Evolutionary conservation across 495 filamentous ascomycete species (phyloP), one percentile per base, ranked within the genome.

Genomic region (Aspergillus sparsus): DNA sequence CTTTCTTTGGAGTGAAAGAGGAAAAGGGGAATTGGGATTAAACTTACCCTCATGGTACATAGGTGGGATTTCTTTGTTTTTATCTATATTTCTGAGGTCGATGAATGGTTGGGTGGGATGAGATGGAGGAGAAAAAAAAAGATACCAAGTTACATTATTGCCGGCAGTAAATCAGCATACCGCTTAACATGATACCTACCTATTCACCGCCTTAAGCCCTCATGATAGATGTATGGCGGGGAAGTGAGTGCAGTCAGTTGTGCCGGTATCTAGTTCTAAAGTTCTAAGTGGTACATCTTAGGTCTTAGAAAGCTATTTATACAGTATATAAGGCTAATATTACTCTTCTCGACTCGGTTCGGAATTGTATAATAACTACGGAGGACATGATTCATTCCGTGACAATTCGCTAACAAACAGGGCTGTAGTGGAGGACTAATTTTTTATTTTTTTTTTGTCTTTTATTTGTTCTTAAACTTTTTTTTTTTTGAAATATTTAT

Each of bases 1-100:
- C 7, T 69, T 59, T 56, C 18, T 46, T 33, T 36, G 7, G n/a
- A n/a, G n/a, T n/a, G n/a, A n/a, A n/a, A 37, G n/a, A 13, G 13
- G 13, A 35, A 39, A 33, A 13, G 27, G 9, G 16, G 50, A 21
- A 39, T n/a, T 15, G 50, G 34, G n/a, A 36, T 12, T 1, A 6
- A 5, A 9, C 13, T 41, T 37, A 54, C 51, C 51, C 51, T 35
- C 51, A 54, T 54, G 10, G 9, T 39, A 27, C 7, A 54, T 39
- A 6, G 4, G 52, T 21, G 15, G 16, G 33, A 31, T 16, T 47
- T 32, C 7, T 6, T 47, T 47, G 12, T 18, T 10, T 21, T 47
- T 47, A 18, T 16, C n/a, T 47, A 31, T 41, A 11, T 21, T 49
- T 37, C 56, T 57, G 53, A 53, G 59, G 55, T 44, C 9, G 13